Conservation (phyloP, 2,329 filamentous ascomycete genomes). For the Westerdykella sp. region DNA sequence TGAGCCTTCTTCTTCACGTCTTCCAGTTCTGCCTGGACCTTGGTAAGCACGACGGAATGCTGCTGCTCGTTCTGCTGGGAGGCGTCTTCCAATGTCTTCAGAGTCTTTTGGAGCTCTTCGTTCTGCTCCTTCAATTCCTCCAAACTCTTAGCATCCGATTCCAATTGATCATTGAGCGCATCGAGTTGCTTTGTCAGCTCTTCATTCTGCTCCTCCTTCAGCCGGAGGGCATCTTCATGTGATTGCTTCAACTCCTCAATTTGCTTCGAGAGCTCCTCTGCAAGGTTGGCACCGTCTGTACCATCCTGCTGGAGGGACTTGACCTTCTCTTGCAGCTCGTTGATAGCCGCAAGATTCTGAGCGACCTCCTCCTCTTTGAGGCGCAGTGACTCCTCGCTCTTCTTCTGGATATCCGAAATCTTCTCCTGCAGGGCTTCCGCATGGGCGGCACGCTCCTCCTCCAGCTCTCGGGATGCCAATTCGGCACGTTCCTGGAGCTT, state of each 20-base stretch:
- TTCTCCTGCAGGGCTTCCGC: conserved; percentile 20
- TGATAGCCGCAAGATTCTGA: conserved; percentile 25
- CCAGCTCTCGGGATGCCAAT: conserved; percentile 21
- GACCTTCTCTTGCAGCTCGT: conserved; percentile 30
- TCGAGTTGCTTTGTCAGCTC: conserved; percentile 30
- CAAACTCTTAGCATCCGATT: conserved; percentile 21
- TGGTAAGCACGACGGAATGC: conserved; percentile 19
- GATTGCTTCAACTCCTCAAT: conserved; percentile 25
- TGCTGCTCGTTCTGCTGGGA: conserved; percentile 24
- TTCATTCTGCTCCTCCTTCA: conserved; percentile 27
- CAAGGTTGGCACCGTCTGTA: conserved; percentile 27
- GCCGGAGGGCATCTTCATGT: conserved; percentile 25
- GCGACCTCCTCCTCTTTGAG: conserved; percentile 26
- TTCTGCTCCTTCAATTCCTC: conserved; percentile 24
- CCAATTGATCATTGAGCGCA: conserved; percentile 31
- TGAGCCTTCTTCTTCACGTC: conserved; percentile 22
- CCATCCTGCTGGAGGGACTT: conserved; percentile 28
- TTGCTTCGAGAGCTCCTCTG: conserved; percentile 27
- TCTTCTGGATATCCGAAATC: conserved; percentile 25
- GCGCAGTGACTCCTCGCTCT: conserved; percentile 16
- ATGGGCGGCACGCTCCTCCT: conserved; percentile 25
- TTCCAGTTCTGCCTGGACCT: conserved; percentile 20
- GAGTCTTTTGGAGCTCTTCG: conserved; percentile 24
- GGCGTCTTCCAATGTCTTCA: conserved; percentile 27
- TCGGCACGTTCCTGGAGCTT: conserved; percentile 26